Evolutionary conservation across 2,329 filamentous ascomycete genomes (phyloP).

Genomic region (Colletotrichum trifolii): DNA sequence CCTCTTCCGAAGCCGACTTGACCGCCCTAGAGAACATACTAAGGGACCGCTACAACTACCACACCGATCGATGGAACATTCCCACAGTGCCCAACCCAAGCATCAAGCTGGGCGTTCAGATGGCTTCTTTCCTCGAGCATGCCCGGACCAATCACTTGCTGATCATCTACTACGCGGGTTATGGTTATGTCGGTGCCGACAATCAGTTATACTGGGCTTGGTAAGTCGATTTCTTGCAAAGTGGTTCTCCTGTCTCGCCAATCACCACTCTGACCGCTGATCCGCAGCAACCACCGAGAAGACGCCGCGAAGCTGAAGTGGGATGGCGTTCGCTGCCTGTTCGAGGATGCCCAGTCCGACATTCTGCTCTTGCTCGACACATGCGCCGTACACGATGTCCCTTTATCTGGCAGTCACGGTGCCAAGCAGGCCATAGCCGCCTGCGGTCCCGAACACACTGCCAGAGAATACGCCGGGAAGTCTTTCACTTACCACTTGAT

Average conservation of each 20-base stretch:
- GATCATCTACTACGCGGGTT: conserved; percentile 73
- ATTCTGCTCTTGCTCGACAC: conserved; percentile 72
- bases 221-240: conserved; percentile 55
- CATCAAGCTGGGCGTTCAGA: conserved; percentile 69
- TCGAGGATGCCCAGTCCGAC: conserved; percentile 72
- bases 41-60: conserved; percentile 69
- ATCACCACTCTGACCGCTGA: conserved; percentile 48
- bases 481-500: conserved; percentile 69
- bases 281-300: conserved; percentile 63
- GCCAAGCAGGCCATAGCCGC: conserved; percentile 73
- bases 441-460: conserved; percentile 63
- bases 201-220: conserved; percentile 74
- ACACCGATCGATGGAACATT: conserved; percentile 70
- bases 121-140: conserved; percentile 69
- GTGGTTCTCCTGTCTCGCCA: not conserved
- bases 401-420: conserved; percentile 63
- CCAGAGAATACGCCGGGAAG: conserved; percentile 56
- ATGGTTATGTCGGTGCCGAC: conserved; percentile 68
- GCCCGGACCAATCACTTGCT: conserved; percentile 68
- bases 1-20: conserved; percentile 63
- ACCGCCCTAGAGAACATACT: conserved; percentile 67
- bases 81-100: conserved; percentile 69
- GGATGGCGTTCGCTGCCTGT: conserved; percentile 70
- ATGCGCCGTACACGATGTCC: conserved; percentile 65
- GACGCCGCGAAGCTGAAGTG: conserved; percentile 72